Percentiles rank a stretch among this genome's conserved stretches.
Evolutionary conservation across 345 rosid genomes (phyloP).

Genomic region (Tarenaya hassleriana): DNA sequence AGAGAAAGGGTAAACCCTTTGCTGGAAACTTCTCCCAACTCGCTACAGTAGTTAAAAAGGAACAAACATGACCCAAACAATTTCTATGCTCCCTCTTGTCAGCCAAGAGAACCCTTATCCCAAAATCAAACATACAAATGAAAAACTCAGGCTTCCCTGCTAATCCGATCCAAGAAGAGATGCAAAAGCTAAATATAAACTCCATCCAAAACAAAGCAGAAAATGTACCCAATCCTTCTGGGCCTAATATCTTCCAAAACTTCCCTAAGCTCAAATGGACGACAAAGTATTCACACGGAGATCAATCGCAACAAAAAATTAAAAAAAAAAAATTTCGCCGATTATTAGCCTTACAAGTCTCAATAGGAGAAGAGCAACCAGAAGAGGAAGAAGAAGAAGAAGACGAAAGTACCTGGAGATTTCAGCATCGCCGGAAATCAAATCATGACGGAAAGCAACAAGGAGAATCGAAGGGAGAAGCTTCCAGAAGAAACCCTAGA

Average conservation of each 20-base stretch:
- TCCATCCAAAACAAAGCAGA: constrained; percentile 14
- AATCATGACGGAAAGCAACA: constrained; percentile 16
- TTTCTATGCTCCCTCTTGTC: too few relatives aligned
- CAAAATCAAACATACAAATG: too few relatives aligned
- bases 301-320: not conserved
- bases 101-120: too few relatives aligned
- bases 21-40: not conserved
- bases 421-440: constrained; percentile 28
- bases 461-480: constrained; percentile 9
- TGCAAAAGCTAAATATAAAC: not conserved
- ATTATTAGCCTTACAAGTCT: not conserved
- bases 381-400: not conserved
- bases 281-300: not conserved
- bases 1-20: constrained; percentile 18
- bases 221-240: constrained; percentile 1
- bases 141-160: too few relatives aligned
- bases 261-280: constrained; percentile 2
- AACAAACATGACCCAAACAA: too few relatives aligned
- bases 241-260: not conserved
- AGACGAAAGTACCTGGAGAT: constrained; percentile 17
- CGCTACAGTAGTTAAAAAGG: too few relatives aligned
- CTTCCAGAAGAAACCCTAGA: constrained; percentile 3
- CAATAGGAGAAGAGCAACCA: too few relatives aligned
- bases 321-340: constrained; percentile 6
- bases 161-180: constrained; percentile 19